A percentile compares a stretch with the other conserved stretches of the same genome.
phyloP scores from a whole-genome alignment of 2,329 filamentous ascomycete genomes.

The Pseudocercospora crystallina region DNA sequence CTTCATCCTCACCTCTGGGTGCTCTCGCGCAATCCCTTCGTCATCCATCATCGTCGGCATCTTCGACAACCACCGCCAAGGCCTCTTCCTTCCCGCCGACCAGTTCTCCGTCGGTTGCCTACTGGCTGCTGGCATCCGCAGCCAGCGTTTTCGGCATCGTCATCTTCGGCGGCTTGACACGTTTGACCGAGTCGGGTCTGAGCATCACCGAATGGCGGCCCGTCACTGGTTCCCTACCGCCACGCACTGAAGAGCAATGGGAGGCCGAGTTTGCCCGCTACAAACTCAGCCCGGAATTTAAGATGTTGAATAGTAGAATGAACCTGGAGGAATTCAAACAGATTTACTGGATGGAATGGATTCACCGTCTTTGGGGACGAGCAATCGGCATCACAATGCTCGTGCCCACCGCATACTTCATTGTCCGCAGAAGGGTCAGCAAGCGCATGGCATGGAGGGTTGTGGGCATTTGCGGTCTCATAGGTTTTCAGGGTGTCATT shows the following conservation, averaged over 20 bases:
- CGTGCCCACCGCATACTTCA: constrained; percentile 82
- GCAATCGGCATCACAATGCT: constrained; percentile 88
- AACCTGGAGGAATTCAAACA: constrained; percentile 90
- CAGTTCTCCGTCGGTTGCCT: constrained; percentile 75
- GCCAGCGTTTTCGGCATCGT: constrained; percentile 96
- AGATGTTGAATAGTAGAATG: constrained; percentile 91
- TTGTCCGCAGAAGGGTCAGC: constrained; percentile 76
- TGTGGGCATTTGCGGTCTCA: constrained; percentile 79
- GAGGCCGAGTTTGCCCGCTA: constrained; percentile 92
- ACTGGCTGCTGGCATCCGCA: constrained; percentile 90
- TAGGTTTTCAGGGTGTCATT: constrained; percentile 91
- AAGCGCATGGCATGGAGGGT: constrained; percentile 74
- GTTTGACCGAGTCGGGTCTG: constrained; percentile 91
- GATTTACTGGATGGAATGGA: constrained; percentile 99
- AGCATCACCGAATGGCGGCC: constrained; percentile 99
- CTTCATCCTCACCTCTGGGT: constrained; percentile 32
- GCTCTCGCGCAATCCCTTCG: constrained; percentile 34
- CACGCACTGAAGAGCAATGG: constrained; percentile 77
- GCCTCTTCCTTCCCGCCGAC: constrained; percentile 29
- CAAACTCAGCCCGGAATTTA: constrained; percentile 87
- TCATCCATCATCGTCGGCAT: constrained; percentile 5
- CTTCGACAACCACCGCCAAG: background rate
- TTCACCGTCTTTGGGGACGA: constrained; percentile 89
- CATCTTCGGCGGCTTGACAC: constrained; percentile 87
- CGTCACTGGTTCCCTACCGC: constrained; percentile 87